Percentiles rank a stretch among this genome's conserved stretches.
Conservation (phyloP, 345 rosid species). For the Melaleuca quinquenervia region DNA sequence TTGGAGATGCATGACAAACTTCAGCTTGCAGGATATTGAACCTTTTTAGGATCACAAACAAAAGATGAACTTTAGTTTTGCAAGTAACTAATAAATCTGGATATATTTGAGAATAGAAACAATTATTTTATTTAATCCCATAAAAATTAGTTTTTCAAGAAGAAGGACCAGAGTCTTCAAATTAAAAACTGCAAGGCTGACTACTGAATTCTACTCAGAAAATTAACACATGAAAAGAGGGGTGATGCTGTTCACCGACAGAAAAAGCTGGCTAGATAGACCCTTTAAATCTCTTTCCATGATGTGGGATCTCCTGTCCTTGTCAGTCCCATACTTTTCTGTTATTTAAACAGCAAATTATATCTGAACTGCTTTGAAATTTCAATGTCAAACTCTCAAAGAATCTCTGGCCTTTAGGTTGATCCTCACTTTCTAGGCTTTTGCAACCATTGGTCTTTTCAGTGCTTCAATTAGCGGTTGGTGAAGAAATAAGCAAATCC, state of each 20-base stretch:
- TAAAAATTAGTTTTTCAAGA: neutral
- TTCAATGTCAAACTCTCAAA: neutral
- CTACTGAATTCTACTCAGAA: neutral
- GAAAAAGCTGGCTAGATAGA: neutral
- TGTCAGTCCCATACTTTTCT: neutral
- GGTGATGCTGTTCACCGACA: neutral
- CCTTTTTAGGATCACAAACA: neutral
- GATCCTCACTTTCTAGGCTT: neutral
- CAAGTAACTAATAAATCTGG: neutral
- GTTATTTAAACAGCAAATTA: neutral
- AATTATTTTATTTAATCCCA: neutral
- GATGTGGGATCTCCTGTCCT: neutral
- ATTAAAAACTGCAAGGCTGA: neutral
- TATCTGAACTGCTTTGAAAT: neutral
- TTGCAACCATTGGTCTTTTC: neutral
- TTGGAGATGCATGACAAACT: neutral
- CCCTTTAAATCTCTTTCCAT: neutral
- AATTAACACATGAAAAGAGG: neutral
- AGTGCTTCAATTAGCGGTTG: neutral
- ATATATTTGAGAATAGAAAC: neutral
- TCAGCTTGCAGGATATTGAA: neutral
- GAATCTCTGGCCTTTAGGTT: neutral
- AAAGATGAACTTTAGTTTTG: neutral
- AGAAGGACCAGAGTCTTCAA: neutral
- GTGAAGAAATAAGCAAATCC: neutral